Percentiles rank a stretch among this genome's conserved stretches.
Conservation (phyloP, 208 protist genomes). For the Strigomonas oncopelti region DNA sequence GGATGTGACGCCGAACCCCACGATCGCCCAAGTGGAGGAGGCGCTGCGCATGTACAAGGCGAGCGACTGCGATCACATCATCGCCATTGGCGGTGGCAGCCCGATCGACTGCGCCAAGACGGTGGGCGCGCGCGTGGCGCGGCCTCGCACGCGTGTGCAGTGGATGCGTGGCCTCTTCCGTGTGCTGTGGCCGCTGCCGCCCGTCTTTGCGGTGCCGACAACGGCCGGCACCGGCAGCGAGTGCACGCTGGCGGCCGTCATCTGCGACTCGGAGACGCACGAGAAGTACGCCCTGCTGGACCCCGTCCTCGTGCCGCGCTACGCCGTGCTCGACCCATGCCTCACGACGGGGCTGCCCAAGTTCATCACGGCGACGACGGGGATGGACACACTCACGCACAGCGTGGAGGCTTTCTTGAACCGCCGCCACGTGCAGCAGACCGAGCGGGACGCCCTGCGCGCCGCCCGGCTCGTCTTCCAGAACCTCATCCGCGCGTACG, state of each 20-base stretch:
- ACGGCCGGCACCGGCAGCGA: slow-evolving; percentile 87
- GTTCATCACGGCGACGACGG: slow-evolving; percentile 74
- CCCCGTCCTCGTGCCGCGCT: slow-evolving; percentile 51
- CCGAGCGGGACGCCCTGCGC: slow-evolving; percentile 39
- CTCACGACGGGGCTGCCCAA: slow-evolving; percentile 68
- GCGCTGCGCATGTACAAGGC: slow-evolving; percentile 31
- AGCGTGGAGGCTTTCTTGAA: slow-evolving; percentile 75
- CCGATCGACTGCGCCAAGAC: slow-evolving; percentile 85
- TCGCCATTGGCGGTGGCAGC: slow-evolving; percentile 84
- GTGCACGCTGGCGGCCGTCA: slow-evolving; percentile 77
- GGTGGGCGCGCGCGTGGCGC: slow-evolving; percentile 54
- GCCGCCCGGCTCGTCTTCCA: slow-evolving; percentile 52
- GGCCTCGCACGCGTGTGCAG: slow-evolving; percentile 36
- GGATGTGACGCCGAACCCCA: slow-evolving; percentile 54
- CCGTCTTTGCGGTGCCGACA: slow-evolving; percentile 70
- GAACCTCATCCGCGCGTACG: slow-evolving; percentile 45
- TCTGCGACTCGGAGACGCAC: slow-evolving; percentile 34
- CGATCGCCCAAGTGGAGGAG: slow-evolving; percentile 34
- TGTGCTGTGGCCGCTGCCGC: slow-evolving; percentile 40
- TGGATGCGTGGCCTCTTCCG: slow-evolving; percentile 45
- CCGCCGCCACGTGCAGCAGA: slow-evolving; percentile 38
- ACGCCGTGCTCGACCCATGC: slow-evolving; percentile 76
- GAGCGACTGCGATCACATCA: slow-evolving; percentile 48
- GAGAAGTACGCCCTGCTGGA: slow-evolving; percentile 72
- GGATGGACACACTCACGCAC: slow-evolving; percentile 84